Percentiles rank a stretch among this genome's conserved stretches.
Conservation (phyloP, 768 basidiomycete genomes). For the Macrolepiota albuminosa region DNA sequence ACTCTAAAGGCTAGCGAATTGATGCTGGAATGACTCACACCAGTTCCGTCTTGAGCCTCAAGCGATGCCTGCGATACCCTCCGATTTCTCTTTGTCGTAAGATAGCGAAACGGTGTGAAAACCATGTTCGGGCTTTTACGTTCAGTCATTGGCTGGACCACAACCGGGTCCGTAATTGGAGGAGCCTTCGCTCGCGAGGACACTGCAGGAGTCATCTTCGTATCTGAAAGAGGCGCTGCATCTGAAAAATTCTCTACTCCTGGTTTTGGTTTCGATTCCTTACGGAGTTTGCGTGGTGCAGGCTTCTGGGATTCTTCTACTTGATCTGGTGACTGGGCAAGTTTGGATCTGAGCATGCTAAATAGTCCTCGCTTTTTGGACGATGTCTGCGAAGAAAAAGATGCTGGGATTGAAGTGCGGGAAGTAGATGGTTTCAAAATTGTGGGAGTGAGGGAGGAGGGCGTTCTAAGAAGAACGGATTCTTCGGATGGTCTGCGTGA, state of each 20-base stretch:
- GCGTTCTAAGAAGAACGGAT: conserved; percentile 53
- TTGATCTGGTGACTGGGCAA: conserved; percentile 15
- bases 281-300: conserved; percentile 16
- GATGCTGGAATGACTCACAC: conserved; percentile 42
- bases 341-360: conserved; percentile 26
- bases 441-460: conserved; percentile 57
- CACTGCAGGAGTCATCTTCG: conserved; percentile 8
- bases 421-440: conserved; percentile 37
- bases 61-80: conserved; percentile 71
- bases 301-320: conserved; percentile 17
- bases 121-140: conserved; percentile 40
- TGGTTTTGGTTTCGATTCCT: conserved; percentile 9
- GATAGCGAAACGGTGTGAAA: conserved; percentile 60
- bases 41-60: conserved; percentile 76
- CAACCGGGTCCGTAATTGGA: conserved; percentile 24
- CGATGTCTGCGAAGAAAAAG: conserved; percentile 33
- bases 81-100: conserved; percentile 53
- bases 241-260: neutral
- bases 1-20: conserved; percentile 4
- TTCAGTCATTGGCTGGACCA: conserved; percentile 25
- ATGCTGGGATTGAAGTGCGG: conserved; percentile 33
- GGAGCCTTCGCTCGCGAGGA: conserved; percentile 11
- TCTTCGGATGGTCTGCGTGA: conserved; percentile 41
- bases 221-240: neutral
- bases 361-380: conserved; percentile 37